These are phyloP conservation scores for Saitozyma podzolica DNA, from an alignment of 768 basidiomycete species.

Conservation along the genomic window DNA sequence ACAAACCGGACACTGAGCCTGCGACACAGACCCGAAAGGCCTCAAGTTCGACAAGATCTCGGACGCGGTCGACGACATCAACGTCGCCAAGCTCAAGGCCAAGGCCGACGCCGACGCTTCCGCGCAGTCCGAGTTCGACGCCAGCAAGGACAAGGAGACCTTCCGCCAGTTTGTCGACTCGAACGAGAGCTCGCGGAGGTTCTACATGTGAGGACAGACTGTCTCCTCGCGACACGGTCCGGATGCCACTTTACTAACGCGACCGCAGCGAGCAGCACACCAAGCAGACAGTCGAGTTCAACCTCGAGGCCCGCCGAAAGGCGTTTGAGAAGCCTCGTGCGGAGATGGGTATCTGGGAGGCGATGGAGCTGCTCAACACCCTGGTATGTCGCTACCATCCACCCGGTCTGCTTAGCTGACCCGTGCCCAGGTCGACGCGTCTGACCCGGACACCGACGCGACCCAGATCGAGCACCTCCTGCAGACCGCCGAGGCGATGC, in stretches of 20 bases:
- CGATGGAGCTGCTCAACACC: constrained; percentile 67
- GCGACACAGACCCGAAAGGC: constrained; percentile 7
- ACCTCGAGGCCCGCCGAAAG: constrained; percentile 70
- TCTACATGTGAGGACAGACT: constrained; percentile 4
- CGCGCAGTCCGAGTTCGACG: constrained; percentile 42
- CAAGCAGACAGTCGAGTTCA: constrained; percentile 84
- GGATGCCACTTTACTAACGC: constrained; percentile 52
- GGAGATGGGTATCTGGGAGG: constrained; percentile 61
- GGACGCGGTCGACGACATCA: constrained; percentile 48
- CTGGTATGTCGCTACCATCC: constrained; percentile 86
- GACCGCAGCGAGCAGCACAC: constrained; percentile 52
- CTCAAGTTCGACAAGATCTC: constrained; percentile 40
- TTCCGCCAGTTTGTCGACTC: constrained; percentile 23
- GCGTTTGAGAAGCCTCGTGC: constrained; percentile 68
- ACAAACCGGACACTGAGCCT: neutral
- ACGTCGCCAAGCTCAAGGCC: constrained; percentile 39
- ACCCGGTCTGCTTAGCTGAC: too few species aligned
- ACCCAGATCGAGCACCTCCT: constrained; percentile 86
- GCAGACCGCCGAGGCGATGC: constrained; percentile 58
- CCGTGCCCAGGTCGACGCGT: constrained; percentile 63
- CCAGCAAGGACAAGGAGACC: constrained; percentile 44
- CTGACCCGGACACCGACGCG: constrained; percentile 66
- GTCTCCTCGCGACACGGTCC: constrained; percentile 60
- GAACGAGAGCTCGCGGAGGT: constrained; percentile 7
- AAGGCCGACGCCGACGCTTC: constrained; percentile 9